A percentile compares a stretch with the other conserved stretches of the same genome.
These are phyloP conservation scores for Candida albicans DNA, from an alignment of 1,139 yeast genomes.

Conservation along the genomic window DNA sequence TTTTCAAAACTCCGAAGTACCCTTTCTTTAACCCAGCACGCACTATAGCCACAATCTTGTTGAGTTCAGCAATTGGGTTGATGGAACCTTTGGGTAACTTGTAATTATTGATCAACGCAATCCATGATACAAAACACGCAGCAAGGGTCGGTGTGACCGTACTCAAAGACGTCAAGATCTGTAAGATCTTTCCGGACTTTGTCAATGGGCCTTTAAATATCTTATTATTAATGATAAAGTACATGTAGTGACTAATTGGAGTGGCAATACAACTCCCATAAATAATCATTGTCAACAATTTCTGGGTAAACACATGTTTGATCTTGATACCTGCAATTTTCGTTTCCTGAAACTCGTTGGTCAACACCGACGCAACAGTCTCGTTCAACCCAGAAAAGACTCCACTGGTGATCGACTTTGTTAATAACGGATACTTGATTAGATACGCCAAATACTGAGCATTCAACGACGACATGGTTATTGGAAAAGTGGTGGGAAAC, in stretches of 20 bases:
- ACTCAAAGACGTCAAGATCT: conserved; percentile 58
- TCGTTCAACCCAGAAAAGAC: conserved; percentile 59
- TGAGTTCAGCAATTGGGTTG: conserved; percentile 19
- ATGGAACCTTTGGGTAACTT: conserved; percentile 15
- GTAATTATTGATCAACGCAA: conserved; percentile 46
- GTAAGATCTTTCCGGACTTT: conserved; percentile 46
- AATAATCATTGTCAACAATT: conserved; percentile 64
- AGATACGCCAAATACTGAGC: conserved; percentile 42
- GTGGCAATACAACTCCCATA: conserved; percentile 73
- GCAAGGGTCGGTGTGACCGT: conserved; percentile 66
- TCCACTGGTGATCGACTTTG: conserved; percentile 63
- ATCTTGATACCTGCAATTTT: conserved; percentile 17
- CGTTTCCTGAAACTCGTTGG: conserved; percentile 41
- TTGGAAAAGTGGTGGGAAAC: background rate
- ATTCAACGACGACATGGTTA: conserved; percentile 16
- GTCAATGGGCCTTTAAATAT: conserved; percentile 42
- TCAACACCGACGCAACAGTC: conserved; percentile 52
- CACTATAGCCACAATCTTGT: conserved; percentile 21
- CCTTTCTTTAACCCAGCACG: conserved; percentile 47
- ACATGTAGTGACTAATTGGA: conserved; percentile 70
- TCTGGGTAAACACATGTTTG: conserved; percentile 43
- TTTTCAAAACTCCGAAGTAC: conserved; percentile 56
- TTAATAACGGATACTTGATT: conserved; percentile 52
- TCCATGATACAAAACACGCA: conserved; percentile 56
- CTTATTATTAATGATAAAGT: conserved; percentile 44